These are phyloP conservation scores for Pseudogymnoascus sp. DNA, from an alignment of 2,329 filamentous ascomycete species.

Conservation along the genomic window DNA sequence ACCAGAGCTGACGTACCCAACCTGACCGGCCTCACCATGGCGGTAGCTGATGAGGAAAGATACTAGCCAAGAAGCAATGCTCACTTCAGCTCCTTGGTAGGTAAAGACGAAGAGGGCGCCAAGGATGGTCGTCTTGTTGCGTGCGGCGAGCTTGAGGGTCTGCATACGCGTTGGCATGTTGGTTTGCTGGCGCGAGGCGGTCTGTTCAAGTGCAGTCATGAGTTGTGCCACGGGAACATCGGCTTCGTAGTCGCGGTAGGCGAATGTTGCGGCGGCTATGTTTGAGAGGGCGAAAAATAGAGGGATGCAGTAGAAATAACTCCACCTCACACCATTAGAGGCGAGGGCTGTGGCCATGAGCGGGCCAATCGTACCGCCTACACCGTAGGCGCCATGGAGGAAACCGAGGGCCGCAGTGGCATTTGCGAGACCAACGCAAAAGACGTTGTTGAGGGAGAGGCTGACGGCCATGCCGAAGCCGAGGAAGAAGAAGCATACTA, in stretches of 20 bases:
- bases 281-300: conserved; percentile 50
- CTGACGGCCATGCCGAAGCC: conserved; percentile 50
- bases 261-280: conserved; percentile 51
- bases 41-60: conserved; percentile 71
- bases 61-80: conserved; percentile 79
- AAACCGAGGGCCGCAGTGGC: conserved; percentile 49
- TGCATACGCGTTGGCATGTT: conserved; percentile 24
- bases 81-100: conserved; percentile 79
- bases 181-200: conserved; percentile 25
- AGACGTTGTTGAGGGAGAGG: conserved; percentile 50
- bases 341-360: conserved; percentile 68
- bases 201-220: conserved; percentile 34
- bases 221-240: conserved; percentile 41
- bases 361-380: conserved; percentile 58
- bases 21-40: conserved; percentile 56
- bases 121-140: conserved; percentile 49
- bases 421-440: conserved; percentile 45
- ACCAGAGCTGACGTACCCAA: conserved; percentile 71
- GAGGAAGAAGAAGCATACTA: conserved; percentile 60
- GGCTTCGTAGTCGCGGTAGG: conserved; percentile 61
- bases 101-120: conserved; percentile 77
- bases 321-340: conserved; percentile 53
- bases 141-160: conserved; percentile 28
- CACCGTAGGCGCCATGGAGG: conserved; percentile 59
- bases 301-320: conserved; percentile 62